Evolutionary conservation across 1,284 basidiomycete genomes (phyloP).

Genomic region (Lentinula novae-zelandiae): DNA sequence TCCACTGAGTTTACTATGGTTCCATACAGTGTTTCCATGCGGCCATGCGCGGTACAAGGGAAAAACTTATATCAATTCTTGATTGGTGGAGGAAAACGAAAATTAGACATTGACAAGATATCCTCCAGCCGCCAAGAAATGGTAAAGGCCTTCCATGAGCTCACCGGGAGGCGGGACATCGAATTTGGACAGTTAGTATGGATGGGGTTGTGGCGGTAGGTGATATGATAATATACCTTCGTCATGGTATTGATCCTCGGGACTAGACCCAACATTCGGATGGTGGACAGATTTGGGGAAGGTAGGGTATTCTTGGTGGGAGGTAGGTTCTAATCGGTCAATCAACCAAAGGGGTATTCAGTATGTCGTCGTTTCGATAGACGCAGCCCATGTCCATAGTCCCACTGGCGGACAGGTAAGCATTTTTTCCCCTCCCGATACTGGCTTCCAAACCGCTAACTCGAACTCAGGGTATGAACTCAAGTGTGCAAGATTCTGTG

Average conservation of each 20-base stretch:
- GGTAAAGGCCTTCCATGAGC: constrained; percentile 25
- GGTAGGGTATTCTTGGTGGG: constrained; percentile 15
- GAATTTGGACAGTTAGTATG: constrained; percentile 8
- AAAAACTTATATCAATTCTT: constrained; percentile 31
- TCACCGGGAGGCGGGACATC: constrained; percentile 24
- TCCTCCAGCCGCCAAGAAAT: constrained; percentile 26
- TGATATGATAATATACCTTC: background rate
- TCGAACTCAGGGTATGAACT: constrained; percentile 30
- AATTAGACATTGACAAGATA: constrained; percentile 23
- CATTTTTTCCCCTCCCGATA: background rate
- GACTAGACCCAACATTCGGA: constrained; percentile 12
- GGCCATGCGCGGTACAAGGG: constrained; percentile 25
- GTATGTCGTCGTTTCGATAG: constrained; percentile 17
- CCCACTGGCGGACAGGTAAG: constrained; percentile 29
- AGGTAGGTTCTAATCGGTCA: constrained; percentile 1
- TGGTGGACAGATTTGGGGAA: constrained; percentile 8
- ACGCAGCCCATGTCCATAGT: constrained; percentile 27
- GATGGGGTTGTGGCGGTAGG: constrained; percentile 9
- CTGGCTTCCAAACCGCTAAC: background rate
- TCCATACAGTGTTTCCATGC: constrained; percentile 27
- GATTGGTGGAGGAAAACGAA: constrained; percentile 23
- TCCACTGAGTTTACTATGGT: background rate
- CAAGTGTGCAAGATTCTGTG: constrained; percentile 36
- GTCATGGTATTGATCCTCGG: constrained; percentile 10
- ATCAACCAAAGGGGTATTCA: background rate